These are phyloP conservation scores for Primulina huaijiensis DNA, from an alignment of 257 asterid species.

Conservation along the genomic window DNA sequence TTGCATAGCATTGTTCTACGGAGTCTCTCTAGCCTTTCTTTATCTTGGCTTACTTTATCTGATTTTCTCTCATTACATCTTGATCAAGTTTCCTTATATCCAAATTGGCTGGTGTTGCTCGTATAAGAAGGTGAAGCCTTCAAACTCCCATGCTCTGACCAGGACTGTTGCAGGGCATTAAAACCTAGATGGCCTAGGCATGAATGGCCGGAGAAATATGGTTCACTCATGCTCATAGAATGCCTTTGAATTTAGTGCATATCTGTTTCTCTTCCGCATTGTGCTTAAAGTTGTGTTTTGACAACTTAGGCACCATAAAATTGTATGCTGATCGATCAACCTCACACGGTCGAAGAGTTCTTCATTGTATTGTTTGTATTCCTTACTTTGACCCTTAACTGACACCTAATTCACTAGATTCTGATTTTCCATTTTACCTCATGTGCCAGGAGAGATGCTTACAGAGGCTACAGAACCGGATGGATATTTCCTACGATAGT, in stretches of 20 bases:
- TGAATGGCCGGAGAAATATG: slow-evolving; percentile 19
- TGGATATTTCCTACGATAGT: slow-evolving; percentile 77
- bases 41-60: neutral
- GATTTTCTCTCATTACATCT: slow-evolving; percentile 8
- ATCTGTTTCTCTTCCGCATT: slow-evolving; percentile 21
- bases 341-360: slow-evolving; percentile 17
- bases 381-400: slow-evolving; percentile 4
- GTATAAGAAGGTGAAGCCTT: neutral
- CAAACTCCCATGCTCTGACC: neutral
- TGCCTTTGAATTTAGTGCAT: slow-evolving; percentile 19
- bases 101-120: slow-evolving; percentile 1
- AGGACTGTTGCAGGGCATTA: neutral
- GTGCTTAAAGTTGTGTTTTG: slow-evolving; percentile 21
- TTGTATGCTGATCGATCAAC: neutral
- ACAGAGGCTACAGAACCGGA: slow-evolving; percentile 74
- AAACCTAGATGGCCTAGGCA: slow-evolving; percentile 3
- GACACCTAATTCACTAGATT: slow-evolving; percentile 21
- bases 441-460: slow-evolving; percentile 82
- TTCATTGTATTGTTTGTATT: neutral
- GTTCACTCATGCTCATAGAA: slow-evolving; percentile 8
- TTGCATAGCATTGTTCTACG: neutral
- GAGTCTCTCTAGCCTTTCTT: neutral
- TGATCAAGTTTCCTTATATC: neutral
- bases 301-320: slow-evolving; percentile 13
- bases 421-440: slow-evolving; percentile 26